Evolutionary conservation across 177 flowering plant species (phyloP).

Genomic region (Vitis hybrid): DNA sequence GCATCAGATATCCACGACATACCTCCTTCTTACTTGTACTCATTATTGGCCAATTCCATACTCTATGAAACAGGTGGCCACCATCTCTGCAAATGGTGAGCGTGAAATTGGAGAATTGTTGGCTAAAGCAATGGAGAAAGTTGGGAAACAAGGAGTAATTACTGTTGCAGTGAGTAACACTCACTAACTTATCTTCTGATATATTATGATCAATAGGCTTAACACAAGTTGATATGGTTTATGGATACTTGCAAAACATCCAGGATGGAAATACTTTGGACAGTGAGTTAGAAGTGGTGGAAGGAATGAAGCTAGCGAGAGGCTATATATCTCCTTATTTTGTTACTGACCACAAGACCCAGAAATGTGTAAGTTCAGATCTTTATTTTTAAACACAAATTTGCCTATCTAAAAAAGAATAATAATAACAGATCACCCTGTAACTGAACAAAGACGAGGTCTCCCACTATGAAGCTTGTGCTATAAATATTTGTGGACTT

Average conservation of each 20-base stretch:
- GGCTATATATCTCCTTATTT: constrained; percentile 91
- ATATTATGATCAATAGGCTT: neutral
- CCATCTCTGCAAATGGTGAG: constrained; percentile 87
- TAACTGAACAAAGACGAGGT: neutral
- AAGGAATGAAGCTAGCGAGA: constrained; percentile 87
- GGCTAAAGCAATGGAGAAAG: constrained; percentile 90
- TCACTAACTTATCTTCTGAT: neutral
- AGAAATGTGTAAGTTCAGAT: constrained; percentile 72
- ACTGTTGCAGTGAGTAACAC: constrained; percentile 61
- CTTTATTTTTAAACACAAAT: neutral
- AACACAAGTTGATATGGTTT: neutral
- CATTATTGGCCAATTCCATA: neutral
- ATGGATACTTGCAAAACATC: constrained; percentile 13
- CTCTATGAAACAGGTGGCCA: constrained; percentile 57
- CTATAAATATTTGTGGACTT: neutral
- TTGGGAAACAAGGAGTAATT: constrained; percentile 89
- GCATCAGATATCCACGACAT: neutral
- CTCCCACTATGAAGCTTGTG: neutral
- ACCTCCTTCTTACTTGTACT: too few relatives aligned
- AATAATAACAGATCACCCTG: too few relatives aligned
- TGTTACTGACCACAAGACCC: constrained; percentile 66
- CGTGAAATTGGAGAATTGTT: constrained; percentile 76
- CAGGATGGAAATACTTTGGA: constrained; percentile 81
- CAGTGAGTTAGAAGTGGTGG: constrained; percentile 82
- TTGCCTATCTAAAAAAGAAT: too few relatives aligned